Base-by-base conservation (phyloP, 306 rosid species). In the Hippophae gyantsensis region DNA sequence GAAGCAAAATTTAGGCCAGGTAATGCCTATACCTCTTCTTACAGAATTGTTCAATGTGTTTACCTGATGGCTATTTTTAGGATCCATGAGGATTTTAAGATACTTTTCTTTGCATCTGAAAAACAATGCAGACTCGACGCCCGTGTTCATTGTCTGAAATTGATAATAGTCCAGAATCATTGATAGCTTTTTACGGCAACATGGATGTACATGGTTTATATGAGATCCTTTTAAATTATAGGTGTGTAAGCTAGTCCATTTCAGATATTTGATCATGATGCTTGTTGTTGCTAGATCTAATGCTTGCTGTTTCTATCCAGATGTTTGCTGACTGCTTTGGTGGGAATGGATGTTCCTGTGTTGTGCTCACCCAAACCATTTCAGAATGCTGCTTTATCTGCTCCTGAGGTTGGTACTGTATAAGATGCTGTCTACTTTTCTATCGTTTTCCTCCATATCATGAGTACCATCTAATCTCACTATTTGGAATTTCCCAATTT, bases 1-100 rank as follows among this genome's bases (percentile, higher is more conserved):
- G 85, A 90, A 84, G 73, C 87, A 84, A 56, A 86, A 88, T 69
- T 69, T 93, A 62, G 88, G 99, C 75, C 97, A 86, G 99, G 99
- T 92, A 65, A 67, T 74, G 58, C 68, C 66, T 52, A 1, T 40
- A 11, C 44, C n/a, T 58, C 44, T 60, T 63, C 11, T 43, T 6
- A 49, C 13, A 13, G 23, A 49, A 49, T 12, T 23, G 7, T 23
- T 12, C 26, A 7, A 49, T 18, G 12, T 13, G 14, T 12, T 6
- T 48, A 48, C 14, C 6, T 48, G n/a, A 23, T 69, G 40, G 63
- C 62, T 56, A 48, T 44, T 61, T 71, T 60, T 25, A 60, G 27
- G 48, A 55, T 53, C 65, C 66, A 25, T 42, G 3, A 10, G 57
- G 74, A 42, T 50, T 14, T 5, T 57, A 43, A 47, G 58, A 52